A percentile compares a stretch with the other conserved stretches of the same genome.
Evolutionary conservation across 2,329 filamentous ascomycete species (phyloP).

Genomic region (Cordyceps tenuipes): DNA sequence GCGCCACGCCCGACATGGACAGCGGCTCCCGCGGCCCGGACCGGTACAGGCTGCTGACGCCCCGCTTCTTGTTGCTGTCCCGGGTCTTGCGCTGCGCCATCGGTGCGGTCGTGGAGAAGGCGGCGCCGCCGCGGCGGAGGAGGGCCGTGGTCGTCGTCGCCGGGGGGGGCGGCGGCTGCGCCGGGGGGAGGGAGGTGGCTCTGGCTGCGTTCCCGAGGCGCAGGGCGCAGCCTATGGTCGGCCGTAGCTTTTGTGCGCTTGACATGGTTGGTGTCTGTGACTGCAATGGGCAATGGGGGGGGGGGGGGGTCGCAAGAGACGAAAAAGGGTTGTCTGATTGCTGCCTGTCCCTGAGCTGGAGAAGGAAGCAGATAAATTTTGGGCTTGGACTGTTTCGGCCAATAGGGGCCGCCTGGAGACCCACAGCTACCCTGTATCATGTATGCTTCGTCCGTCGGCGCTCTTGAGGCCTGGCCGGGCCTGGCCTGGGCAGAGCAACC

Average conservation of each 20-base stretch:
- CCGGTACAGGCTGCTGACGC: slow-evolving; percentile 70
- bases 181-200: not conserved
- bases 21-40: slow-evolving; percentile 69
- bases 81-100: slow-evolving; percentile 45
- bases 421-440: slow-evolving; percentile 10
- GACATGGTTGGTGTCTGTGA: not conserved
- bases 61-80: slow-evolving; percentile 73
- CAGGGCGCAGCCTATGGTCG: slow-evolving; percentile 5
- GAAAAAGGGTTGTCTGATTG: not conserved
- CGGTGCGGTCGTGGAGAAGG: slow-evolving; percentile 48
- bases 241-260: slow-evolving; percentile 5
- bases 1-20: slow-evolving; percentile 60
- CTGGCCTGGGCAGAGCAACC: no score
- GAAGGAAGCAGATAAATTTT: slow-evolving; percentile 2
- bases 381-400: not conserved
- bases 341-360: slow-evolving; percentile 6
- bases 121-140: slow-evolving; percentile 11
- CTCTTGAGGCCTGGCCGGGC: no score
- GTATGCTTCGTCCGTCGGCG: not conserved
- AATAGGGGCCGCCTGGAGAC: not conserved
- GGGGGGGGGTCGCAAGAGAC: not conserved
- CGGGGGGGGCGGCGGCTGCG: no score
- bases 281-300: not conserved
- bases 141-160: not conserved
- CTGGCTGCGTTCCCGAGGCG: not conserved